Evolutionary conservation across 2,329 filamentous ascomycete genomes (phyloP), one percentile per base, ranked within the genome.

Genomic region (Didymella sp.): DNA sequence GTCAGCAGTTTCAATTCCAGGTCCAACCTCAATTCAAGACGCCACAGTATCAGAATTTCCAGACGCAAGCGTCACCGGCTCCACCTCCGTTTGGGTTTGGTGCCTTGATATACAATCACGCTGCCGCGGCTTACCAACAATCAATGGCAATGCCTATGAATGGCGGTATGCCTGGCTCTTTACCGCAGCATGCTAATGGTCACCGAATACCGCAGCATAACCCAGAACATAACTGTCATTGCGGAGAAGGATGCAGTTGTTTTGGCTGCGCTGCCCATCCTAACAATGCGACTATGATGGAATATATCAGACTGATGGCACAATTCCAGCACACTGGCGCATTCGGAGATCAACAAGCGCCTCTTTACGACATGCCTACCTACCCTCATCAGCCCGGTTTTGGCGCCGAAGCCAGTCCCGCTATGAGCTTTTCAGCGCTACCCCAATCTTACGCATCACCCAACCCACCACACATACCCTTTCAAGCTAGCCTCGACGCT

Each of bases 191-290:
- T 76, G 25, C 48, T 19, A 70, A 50, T 77, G 47, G 51, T 12
- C 57, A 59, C 21, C 66, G 77, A 42, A 71, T 56, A 77, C 54
- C 46, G 15, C 65, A 62, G 44, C 68, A 79, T 44, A 77, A 73
- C 51, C 65, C 63, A 2, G 75, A 74, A 35, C 80, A 84, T 60
- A 77, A 79, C 22, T 91, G 88, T 65, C 79, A 80, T 44, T 91
- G 88, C 67, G 88, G 88, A 19, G 84, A 87, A 51, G 78, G 78
- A 25, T 91, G 88, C 62, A 82, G 87, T 62, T 91, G 88, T 68
- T 78, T 90, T 31, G 88, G 87, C 11, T 91, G 88, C 69, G 81
- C 86, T 5, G 85, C 84, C 2, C 87, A 90, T 70, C 86, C 88
- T 12, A 88, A 87, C 67, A 90, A 90, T 63, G 80, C 85, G 7